Base-by-base conservation (phyloP, 2,329 filamentous ascomycete species). In the Aquanectria penicillioides region DNA sequence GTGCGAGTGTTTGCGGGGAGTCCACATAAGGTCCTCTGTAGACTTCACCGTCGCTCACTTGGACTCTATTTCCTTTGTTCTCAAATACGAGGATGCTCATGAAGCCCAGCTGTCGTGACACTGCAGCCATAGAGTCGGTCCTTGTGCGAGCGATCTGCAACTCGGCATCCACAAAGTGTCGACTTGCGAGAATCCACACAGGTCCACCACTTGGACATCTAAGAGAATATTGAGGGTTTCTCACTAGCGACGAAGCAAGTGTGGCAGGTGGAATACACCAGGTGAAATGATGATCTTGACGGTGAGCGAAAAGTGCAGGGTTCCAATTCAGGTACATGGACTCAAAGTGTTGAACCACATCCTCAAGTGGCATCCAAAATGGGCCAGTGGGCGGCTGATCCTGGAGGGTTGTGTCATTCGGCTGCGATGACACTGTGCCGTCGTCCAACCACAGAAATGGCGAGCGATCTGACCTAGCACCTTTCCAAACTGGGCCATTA, bases 261-360 rank as follows among this genome's bases (percentile, higher is more conserved):
- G 77, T 81, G 25, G 73, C 73, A 17, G 83, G 78, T 9, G 85
- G 81, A 29, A 87, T 77, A 2, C 89, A 83, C 95, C 95, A 99
- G 2, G 83, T 83, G 71, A 98, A 97, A 75, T 99, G 95, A 54
- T 94, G 87, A 69, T 99, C 94, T 74, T 97, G 89, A 8, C 94
- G 88, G 71, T 91, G 80, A 2, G 81, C 80, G 76, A 99, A 99
- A 1, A 97, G 80, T 1, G 85, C 84, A 0, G 95, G 94, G 65
- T 97, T 97, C 95, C 95, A 99, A 76, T 98, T 99, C 52, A 99
- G 82, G 74, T 98, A 99, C 66, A 99, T 86, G 15, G 94, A 97
- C 73, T 98, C 93, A 63, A 97, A 99, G 71, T 97, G 89, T 69
- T 97, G 93, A 29, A 92, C 85, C 4, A 97, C 88, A 64, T 93